Conservation (phyloP, 2,329 filamentous ascomycete species). For the Colletotrichum filicis region DNA sequence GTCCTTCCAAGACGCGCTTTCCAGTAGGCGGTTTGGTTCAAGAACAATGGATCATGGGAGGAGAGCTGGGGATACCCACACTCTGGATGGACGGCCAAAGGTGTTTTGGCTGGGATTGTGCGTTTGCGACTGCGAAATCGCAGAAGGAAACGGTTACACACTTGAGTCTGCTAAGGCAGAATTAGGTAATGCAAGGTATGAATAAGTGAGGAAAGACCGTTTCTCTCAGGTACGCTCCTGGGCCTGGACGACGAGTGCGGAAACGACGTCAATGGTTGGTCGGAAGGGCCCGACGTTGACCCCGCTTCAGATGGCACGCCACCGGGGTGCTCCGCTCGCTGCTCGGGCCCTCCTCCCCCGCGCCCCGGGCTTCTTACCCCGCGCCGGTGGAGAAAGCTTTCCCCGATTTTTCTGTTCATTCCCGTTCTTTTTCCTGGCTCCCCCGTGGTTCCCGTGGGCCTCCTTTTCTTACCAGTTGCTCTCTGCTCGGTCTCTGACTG, state of each 20-base stretch:
- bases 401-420: conserved; percentile 22
- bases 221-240: background rate
- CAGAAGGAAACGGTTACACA: no score
- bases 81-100: no score
- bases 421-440: background rate
- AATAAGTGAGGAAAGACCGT: background rate
- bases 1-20: conserved; percentile 7
- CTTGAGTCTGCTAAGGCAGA: no score
- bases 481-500: background rate
- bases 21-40: background rate
- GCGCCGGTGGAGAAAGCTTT: conserved; percentile 21
- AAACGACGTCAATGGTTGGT: background rate
- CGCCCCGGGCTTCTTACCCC: conserved; percentile 31
- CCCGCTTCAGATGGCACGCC: background rate
- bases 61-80: background rate
- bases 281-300: no score
- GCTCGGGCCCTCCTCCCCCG: conserved; percentile 33
- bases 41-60: background rate
- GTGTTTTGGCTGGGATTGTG: background rate
- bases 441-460: no score
- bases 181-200: no score
- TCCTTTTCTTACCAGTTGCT: background rate
- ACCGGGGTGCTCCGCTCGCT: conserved; percentile 4
- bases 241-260: background rate
- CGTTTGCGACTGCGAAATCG: background rate